phyloP scores from a whole-genome alignment of 306 rosid genomes.

The Cucumis cinereus region DNA sequence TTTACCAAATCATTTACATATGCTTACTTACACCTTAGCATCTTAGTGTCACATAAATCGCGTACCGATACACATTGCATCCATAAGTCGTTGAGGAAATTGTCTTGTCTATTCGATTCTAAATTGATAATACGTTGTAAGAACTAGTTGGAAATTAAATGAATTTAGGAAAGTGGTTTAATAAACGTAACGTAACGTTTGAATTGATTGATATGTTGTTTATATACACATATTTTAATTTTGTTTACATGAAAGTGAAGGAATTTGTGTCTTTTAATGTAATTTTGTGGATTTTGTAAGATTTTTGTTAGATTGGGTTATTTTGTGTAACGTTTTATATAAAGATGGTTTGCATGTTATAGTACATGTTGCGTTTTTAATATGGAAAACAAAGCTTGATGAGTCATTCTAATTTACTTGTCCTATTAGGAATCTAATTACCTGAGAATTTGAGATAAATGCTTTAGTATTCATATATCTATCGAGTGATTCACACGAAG shows the following conservation, averaged over 20 bases:
- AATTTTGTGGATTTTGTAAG: neutral
- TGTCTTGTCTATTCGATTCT: too few species aligned
- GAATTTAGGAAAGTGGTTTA: too few species aligned
- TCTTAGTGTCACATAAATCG: neutral
- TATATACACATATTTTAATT: neutral
- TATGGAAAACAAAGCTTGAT: neutral
- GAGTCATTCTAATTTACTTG: neutral
- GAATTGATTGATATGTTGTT: neutral
- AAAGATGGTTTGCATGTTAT: neutral
- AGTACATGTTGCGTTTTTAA: neutral
- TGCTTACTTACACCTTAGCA: neutral
- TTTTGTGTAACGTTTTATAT: neutral
- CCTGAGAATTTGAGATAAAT: neutral
- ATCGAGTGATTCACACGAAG: too few species aligned
- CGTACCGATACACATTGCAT: too few species aligned
- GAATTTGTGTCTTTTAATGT: neutral
- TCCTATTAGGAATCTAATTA: neutral
- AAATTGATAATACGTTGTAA: too few species aligned
- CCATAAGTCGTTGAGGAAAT: too few species aligned
- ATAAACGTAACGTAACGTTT: neutral
- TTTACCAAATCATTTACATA: neutral
- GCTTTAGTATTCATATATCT: neutral
- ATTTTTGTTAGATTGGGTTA: neutral
- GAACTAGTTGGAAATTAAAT: too few species aligned
- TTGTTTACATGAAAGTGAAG: neutral